Percentiles rank a stretch among this genome's conserved stretches.
Conservation (phyloP, 2,329 filamentous ascomycete species). For the Hypoxylon sp. region DNA sequence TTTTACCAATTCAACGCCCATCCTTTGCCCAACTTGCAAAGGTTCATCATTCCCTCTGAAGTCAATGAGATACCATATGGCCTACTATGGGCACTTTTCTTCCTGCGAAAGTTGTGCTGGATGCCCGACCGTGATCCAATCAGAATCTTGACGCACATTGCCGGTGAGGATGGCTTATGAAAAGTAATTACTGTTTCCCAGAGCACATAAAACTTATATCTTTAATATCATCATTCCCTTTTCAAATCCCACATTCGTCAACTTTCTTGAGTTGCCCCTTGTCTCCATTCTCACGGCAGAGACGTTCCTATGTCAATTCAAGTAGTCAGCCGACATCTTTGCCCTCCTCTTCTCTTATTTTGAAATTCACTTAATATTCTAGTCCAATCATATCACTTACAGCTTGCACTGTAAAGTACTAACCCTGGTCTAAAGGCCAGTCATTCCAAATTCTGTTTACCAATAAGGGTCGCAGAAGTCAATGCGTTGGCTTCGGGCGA, state of each 20-base stretch:
- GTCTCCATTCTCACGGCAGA: not conserved
- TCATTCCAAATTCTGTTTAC: conserved; percentile 11
- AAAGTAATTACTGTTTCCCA: not conserved
- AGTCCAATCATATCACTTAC: not conserved
- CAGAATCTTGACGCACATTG: not conserved
- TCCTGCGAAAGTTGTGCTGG: not conserved
- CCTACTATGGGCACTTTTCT: not conserved
- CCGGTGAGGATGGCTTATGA: not conserved
- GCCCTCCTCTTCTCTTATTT: not conserved
- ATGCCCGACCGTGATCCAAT: not conserved
- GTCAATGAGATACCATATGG: not conserved
- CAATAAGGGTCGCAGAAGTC: conserved; percentile 2
- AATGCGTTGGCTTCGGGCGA: not conserved
- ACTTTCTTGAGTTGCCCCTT: not conserved
- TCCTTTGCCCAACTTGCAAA: not conserved
- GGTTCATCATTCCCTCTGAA: not conserved
- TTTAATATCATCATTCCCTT: not conserved
- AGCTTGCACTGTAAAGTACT: not conserved
- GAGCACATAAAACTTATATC: not conserved
- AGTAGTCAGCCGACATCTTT: not conserved
- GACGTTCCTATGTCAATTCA: not conserved
- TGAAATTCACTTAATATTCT: not conserved
- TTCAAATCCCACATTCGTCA: not conserved
- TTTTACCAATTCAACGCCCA: no score
- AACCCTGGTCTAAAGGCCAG: not conserved